These are phyloP conservation scores for Nannochloropsis granulata DNA, from an alignment of 108 stramenopile genomes.

Conservation along the genomic window DNA sequence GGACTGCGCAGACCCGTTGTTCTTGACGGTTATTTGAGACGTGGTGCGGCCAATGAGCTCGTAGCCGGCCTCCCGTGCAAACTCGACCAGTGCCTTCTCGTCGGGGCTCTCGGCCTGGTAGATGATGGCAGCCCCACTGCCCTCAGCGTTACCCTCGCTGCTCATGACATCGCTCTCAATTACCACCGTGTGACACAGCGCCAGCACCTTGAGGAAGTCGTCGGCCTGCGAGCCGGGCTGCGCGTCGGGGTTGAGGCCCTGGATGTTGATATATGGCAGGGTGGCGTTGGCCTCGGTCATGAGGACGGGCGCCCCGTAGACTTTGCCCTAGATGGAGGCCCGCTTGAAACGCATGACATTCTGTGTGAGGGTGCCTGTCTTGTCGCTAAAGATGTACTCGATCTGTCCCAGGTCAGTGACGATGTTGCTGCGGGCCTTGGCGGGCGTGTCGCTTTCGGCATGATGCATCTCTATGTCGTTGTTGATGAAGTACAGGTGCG, in stretches of 20 bases:
- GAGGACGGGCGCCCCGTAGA: constrained; percentile 6
- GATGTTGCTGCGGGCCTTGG: constrained; percentile 58
- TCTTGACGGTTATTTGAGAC: not conserved
- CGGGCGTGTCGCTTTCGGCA: constrained; percentile 62
- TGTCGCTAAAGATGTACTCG: constrained; percentile 32
- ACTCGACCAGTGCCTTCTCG: constrained; percentile 68
- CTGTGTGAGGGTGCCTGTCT: constrained; percentile 37
- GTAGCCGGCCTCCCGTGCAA: constrained; percentile 58
- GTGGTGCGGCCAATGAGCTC: constrained; percentile 50
- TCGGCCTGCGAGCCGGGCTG: not conserved
- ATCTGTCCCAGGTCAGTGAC: constrained; percentile 46
- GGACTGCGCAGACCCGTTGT: constrained; percentile 20
- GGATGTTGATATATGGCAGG: not conserved
- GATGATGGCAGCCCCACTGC: constrained; percentile 13
- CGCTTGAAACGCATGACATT: constrained; percentile 20
- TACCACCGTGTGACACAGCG: constrained; percentile 75
- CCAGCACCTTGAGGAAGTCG: constrained; percentile 65
- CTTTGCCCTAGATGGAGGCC: not conserved
- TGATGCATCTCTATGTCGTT: constrained; percentile 77
- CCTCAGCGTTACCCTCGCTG: not conserved
- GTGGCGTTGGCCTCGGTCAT: not conserved
- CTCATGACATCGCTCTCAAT: constrained; percentile 45
- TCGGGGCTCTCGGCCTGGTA: constrained; percentile 84
- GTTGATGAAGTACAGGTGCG: constrained; percentile 55
- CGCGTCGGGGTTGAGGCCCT: not conserved